Conservation (phyloP, 495 filamentous ascomycete species). For the Trichoderma erinaceum region DNA sequence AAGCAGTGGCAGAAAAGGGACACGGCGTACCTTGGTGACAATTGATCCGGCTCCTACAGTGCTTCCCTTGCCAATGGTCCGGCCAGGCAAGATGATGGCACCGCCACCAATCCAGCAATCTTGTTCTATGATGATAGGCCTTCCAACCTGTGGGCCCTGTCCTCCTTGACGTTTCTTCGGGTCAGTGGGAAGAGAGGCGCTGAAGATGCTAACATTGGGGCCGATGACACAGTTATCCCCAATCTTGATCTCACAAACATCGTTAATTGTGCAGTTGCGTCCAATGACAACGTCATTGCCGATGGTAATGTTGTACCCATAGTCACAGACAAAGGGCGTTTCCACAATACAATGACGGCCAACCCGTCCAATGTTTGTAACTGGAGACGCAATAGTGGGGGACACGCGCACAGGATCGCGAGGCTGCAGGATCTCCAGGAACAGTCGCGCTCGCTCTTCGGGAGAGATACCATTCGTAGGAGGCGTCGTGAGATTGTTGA, state of each 20-base stretch:
- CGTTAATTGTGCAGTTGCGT: conserved; percentile 79
- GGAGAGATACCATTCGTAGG: conserved; percentile 67
- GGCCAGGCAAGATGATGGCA: conserved; percentile 76
- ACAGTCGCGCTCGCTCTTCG: conserved; percentile 71
- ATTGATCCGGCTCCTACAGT: conserved; percentile 81
- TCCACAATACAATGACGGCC: conserved; percentile 76
- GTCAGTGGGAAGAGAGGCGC: conserved; percentile 68
- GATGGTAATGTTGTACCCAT: conserved; percentile 89
- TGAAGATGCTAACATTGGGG: conserved; percentile 82
- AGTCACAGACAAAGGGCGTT: conserved; percentile 88
- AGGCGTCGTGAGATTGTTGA: conserved; percentile 77
- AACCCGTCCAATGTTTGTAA: conserved; percentile 54
- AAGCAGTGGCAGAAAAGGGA: too few species aligned
- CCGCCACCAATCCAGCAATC: conserved; percentile 69
- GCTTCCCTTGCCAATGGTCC: conserved; percentile 71
- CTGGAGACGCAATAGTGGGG: conserved; percentile 40
- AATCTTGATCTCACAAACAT: conserved; percentile 65
- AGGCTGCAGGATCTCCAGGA: conserved; percentile 63
- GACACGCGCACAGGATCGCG: conserved; percentile 43
- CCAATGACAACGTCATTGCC: conserved; percentile 83
- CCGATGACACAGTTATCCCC: conserved; percentile 77
- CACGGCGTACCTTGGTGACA: conserved; percentile 66
- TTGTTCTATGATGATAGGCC: conserved; percentile 72
- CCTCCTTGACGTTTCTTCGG: conserved; percentile 69
- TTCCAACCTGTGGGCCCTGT: conserved; percentile 64